Evolutionary conservation across 495 filamentous ascomycete species (phyloP).

Genomic region (Daldinia loculata): DNA sequence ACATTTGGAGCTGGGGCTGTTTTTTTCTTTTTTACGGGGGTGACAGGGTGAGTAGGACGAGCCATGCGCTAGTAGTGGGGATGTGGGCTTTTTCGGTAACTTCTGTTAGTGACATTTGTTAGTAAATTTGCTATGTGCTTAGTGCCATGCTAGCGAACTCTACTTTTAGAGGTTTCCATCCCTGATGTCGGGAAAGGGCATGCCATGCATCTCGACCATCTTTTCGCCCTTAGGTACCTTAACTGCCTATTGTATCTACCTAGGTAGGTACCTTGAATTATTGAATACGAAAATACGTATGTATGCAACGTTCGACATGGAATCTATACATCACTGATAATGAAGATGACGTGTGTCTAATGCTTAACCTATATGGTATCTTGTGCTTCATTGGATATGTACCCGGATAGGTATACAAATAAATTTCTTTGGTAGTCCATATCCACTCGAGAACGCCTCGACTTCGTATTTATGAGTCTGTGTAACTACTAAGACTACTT

Average conservation of each 20-base stretch:
- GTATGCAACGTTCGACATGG: too few species aligned
- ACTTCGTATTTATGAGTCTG: not conserved
- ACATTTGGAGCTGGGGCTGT: not conserved
- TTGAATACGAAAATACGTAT: not conserved
- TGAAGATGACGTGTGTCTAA: too few species aligned
- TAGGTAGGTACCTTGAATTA: too few species aligned
- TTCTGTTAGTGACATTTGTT: conserved; percentile 36
- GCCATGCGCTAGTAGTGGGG: conserved; percentile 19
- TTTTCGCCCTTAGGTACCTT: too few species aligned
- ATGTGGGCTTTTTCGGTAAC: conserved; percentile 29
- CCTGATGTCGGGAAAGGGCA: not conserved
- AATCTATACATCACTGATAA: too few species aligned
- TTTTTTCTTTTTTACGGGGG: conserved; percentile 17
- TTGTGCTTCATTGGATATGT: too few species aligned
- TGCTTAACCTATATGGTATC: too few species aligned
- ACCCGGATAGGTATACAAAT: too few species aligned
- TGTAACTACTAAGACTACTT: not conserved
- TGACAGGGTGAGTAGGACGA: not conserved
- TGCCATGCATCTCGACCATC: not conserved
- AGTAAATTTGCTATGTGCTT: conserved; percentile 12
- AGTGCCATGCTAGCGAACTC: conserved; percentile 13
- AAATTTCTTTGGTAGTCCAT: not conserved
- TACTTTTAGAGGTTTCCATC: conserved; percentile 26
- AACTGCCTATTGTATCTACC: too few species aligned
- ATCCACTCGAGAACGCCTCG: not conserved